A percentile compares a stretch with the other conserved stretches of the same genome.
Conservation (phyloP, 2,329 filamentous ascomycete genomes). For the Thelonectria blattea region DNA sequence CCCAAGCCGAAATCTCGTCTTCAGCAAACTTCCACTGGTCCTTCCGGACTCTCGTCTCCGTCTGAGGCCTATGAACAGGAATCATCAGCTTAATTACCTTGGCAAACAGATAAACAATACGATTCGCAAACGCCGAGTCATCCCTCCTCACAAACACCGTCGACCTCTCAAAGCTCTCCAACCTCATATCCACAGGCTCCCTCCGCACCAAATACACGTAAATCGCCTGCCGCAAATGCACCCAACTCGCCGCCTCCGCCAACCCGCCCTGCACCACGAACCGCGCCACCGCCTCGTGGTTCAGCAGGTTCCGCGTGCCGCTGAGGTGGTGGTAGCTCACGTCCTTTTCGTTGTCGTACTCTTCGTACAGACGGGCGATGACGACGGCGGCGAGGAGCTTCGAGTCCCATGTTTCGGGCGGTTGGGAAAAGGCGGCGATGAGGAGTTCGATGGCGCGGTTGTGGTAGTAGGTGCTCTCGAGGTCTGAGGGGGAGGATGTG, state of each 20-base stretch:
- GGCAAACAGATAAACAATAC: slow-evolving; percentile 29
- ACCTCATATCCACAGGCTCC: slow-evolving; percentile 26
- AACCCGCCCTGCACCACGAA: slow-evolving; percentile 47
- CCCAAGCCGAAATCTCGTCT: neutral
- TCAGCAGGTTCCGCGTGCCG: slow-evolving; percentile 46
- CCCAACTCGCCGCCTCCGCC: slow-evolving; percentile 48
- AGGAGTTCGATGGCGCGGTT: slow-evolving; percentile 53
- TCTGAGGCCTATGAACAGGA: neutral
- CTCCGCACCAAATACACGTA: slow-evolving; percentile 43
- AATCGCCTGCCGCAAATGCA: slow-evolving; percentile 48
- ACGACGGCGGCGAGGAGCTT: slow-evolving; percentile 55
- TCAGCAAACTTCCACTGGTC: neutral
- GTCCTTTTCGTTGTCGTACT: slow-evolving; percentile 42
- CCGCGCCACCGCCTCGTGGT: slow-evolving; percentile 41
- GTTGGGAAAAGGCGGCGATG: slow-evolving; percentile 51
- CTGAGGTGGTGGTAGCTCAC: slow-evolving; percentile 48
- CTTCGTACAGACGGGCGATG: slow-evolving; percentile 55
- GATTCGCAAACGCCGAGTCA: slow-evolving; percentile 30
- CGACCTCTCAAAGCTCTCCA: slow-evolving; percentile 28
- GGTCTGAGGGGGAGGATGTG: slow-evolving; percentile 33
- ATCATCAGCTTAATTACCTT: slow-evolving; percentile 35
- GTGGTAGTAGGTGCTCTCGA: slow-evolving; percentile 33
- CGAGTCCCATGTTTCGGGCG: slow-evolving; percentile 51
- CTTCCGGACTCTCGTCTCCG: neutral
- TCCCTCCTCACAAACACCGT: slow-evolving; percentile 24